These are phyloP conservation scores for Erysimum cheiranthoides DNA, from an alignment of 345 rosid genomes.

Conservation along the genomic window DNA sequence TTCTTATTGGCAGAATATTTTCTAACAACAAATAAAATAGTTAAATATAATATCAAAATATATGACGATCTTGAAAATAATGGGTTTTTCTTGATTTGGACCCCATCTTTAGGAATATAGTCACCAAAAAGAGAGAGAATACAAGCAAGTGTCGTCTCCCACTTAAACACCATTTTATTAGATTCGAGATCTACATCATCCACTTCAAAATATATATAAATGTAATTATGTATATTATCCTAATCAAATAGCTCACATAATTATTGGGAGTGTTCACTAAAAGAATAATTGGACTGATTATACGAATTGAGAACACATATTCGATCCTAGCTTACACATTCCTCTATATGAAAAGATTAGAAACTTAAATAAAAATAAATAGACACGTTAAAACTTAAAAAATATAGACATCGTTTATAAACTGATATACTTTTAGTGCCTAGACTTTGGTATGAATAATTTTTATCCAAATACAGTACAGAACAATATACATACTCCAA, in stretches of 20 bases:
- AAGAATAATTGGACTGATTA: constrained; percentile 19
- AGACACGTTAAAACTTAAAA: neutral
- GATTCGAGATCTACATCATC: constrained; percentile 36
- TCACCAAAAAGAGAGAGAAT: constrained; percentile 19
- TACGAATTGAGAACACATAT: constrained; percentile 24
- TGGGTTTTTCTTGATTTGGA: constrained; percentile 25
- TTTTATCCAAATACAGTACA: neutral
- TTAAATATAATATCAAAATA: neutral
- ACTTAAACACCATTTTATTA: constrained; percentile 27
- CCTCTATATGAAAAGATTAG: neutral
- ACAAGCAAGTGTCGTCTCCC: constrained; percentile 39
- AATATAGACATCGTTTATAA: constrained; percentile 1
- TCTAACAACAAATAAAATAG: neutral
- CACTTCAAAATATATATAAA: constrained; percentile 25
- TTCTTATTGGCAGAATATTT: constrained; percentile 43
- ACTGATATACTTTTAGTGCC: neutral
- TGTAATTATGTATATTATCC: neutral
- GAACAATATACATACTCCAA: neutral
- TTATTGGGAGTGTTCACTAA: constrained; percentile 20
- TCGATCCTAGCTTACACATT: constrained; percentile 21
- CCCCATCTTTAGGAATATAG: constrained; percentile 42
- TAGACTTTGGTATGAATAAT: neutral
- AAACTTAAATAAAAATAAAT: neutral
- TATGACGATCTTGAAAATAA: constrained; percentile 19
- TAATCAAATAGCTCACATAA: constrained; percentile 7